phyloP scores from a whole-genome alignment of 148 eudicot species.

The Spergularia marina region DNA sequence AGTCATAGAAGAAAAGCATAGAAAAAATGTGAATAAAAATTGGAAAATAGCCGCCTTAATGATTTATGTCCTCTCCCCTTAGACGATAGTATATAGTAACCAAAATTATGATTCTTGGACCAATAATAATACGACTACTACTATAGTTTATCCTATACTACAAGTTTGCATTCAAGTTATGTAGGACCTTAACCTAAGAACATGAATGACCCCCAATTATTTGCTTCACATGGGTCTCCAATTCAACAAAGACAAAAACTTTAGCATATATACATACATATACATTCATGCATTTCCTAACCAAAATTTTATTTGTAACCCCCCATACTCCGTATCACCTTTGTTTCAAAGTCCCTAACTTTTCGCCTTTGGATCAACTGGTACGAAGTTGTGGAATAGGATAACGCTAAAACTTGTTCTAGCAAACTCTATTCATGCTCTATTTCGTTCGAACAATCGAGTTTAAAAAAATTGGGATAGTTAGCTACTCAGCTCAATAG shows the following conservation, averaged over 20 bases:
- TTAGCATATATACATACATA: constrained; percentile 15
- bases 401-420: too few relatives aligned
- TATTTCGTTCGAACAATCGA: too few relatives aligned
- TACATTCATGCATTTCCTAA: neutral
- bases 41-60: constrained; percentile 23
- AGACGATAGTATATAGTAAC: neutral
- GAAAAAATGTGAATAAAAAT: neutral
- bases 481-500: too few relatives aligned
- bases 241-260: constrained; percentile 14
- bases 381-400: too few relatives aligned
- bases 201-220: constrained; percentile 31
- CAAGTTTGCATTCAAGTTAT: constrained; percentile 28
- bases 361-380: too few relatives aligned
- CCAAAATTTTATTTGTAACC: too few relatives aligned
- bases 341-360: too few relatives aligned
- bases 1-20: constrained; percentile 4
- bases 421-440: too few relatives aligned
- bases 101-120: constrained; percentile 26
- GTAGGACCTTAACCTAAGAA: constrained; percentile 34
- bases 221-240: constrained; percentile 33
- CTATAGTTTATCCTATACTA: constrained; percentile 20
- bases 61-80: constrained; percentile 6
- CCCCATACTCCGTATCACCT: too few relatives aligned
- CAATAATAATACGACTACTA: constrained; percentile 13
- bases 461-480: too few relatives aligned